phyloP scores from a whole-genome alignment of 495 filamentous ascomycete species.

The Xylaria palmicola region DNA sequence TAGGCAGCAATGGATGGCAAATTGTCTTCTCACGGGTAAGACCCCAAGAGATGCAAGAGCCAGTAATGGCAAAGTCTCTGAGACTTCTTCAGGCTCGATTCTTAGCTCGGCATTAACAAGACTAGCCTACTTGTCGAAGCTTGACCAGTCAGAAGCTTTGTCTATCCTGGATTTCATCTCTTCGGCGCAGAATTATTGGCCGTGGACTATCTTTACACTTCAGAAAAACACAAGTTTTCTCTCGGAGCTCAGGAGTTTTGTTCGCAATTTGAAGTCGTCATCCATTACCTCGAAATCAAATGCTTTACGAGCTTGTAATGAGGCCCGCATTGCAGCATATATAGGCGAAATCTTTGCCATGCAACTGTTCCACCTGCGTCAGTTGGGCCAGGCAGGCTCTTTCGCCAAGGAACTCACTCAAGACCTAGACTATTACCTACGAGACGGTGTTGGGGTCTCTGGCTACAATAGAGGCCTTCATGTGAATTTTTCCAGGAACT shows the following conservation, averaged over 20 bases:
- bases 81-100: conserved; percentile 57
- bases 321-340: conserved; percentile 73
- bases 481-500: conserved; percentile 77
- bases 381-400: conserved; percentile 59
- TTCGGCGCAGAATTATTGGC: conserved; percentile 85
- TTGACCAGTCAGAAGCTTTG: conserved; percentile 61
- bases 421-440: conserved; percentile 71
- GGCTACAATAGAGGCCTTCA: conserved; percentile 86
- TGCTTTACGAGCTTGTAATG: conserved; percentile 51
- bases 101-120: conserved; percentile 72
- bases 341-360: conserved; percentile 89
- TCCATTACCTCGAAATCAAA: conserved; percentile 44
- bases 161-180: conserved; percentile 83
- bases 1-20: conserved; percentile 92
- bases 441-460: conserved; percentile 68
- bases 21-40: conserved; percentile 85
- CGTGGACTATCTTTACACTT: conserved; percentile 78
- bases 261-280: conserved; percentile 59
- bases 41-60: conserved; percentile 73
- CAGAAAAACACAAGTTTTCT: conserved; percentile 74
- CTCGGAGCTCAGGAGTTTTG: conserved; percentile 62
- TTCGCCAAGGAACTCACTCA: conserved; percentile 69
- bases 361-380: conserved; percentile 77
- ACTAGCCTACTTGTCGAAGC: conserved; percentile 64
- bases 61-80: conserved; percentile 48